Percentiles rank a stretch among this genome's conserved stretches.
Evolutionary conservation across 345 rosid genomes (phyloP).

Genomic region (Arabis alpina): DNA sequence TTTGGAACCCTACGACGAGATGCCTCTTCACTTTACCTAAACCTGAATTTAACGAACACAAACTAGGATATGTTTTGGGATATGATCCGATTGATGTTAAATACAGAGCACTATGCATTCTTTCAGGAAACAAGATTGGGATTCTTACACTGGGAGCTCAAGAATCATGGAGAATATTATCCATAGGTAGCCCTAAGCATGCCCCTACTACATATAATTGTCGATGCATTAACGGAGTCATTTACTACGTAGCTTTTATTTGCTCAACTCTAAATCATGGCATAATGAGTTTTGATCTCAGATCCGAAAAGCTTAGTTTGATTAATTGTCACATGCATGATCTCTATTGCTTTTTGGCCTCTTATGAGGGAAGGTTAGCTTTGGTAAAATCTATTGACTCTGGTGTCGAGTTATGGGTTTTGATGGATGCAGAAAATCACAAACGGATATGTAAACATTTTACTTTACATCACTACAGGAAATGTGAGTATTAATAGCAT

Average conservation of each 20-base stretch:
- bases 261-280: background rate
- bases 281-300: slow-evolving; percentile 13
- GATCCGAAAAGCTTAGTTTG: background rate
- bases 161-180: slow-evolving; percentile 3
- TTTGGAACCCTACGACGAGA: slow-evolving; percentile 13
- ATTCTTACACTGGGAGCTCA: slow-evolving; percentile 8
- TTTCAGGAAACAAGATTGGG: background rate
- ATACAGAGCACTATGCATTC: background rate
- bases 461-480: background rate
- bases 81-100: background rate
- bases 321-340: background rate
- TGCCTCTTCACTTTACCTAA: background rate
- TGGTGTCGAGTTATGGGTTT: background rate
- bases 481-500: no score
- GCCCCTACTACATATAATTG: background rate
- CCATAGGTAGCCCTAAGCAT: background rate
- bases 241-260: background rate
- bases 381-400: background rate
- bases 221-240: slow-evolving; percentile 7
- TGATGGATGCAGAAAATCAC: slow-evolving; percentile 6
- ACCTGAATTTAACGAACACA: no score
- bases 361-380: background rate
- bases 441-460: background rate
- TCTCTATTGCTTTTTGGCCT: background rate
- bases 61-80: background rate